Base-by-base conservation (phyloP, 257 asterid genomes). In the Capsicum baccatum region DNA sequence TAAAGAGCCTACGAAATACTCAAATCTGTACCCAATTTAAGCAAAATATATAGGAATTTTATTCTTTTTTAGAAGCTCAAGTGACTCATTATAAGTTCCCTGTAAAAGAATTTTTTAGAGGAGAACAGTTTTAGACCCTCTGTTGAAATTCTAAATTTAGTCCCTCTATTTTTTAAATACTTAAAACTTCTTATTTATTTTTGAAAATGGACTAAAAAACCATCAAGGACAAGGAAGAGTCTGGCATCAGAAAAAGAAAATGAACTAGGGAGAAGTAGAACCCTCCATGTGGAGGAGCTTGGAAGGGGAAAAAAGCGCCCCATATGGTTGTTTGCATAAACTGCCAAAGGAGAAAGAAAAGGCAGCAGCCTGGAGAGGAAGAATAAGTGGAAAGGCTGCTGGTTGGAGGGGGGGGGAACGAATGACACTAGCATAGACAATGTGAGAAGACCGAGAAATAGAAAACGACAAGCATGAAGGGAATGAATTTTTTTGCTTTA, bases 111-210 rank as follows among this genome's bases (percentile, higher is more conserved):
- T 19, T 1, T 52, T 44, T 52, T 8, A 26, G 64, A 54, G 42
- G 50, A 54, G 42, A 76, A 54, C 81, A 76, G 64, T 76, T 76
- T 76, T 52, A 52, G 26, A 13, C 57, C 47, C 81, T 76, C 63
- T 21, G 13, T 76, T 21, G 33, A 26, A 26, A 26, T 26, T 26
- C 33, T 26, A 26, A 26, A 26, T 26, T 26, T 26, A 26, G 33
- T 26, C 33, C 33, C 33, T 26, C 33, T 26, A 26, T 26, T 76
- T 7, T 7, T 76, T 19, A 67, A 76, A 63, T 21, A 76, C 81
- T 52, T 76, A 76, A 76, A 76, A 76, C 64, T 35, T 26, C 19
- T 54, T 76, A 37, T 26, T 74, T 76, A 52, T 52, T 54, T 48
- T 76, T 52, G 48, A 76, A 50, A 76, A 52, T 54, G 50, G 62